Conservation (phyloP, 2,329 filamentous ascomycete species). For the Myotisia sp. region DNA sequence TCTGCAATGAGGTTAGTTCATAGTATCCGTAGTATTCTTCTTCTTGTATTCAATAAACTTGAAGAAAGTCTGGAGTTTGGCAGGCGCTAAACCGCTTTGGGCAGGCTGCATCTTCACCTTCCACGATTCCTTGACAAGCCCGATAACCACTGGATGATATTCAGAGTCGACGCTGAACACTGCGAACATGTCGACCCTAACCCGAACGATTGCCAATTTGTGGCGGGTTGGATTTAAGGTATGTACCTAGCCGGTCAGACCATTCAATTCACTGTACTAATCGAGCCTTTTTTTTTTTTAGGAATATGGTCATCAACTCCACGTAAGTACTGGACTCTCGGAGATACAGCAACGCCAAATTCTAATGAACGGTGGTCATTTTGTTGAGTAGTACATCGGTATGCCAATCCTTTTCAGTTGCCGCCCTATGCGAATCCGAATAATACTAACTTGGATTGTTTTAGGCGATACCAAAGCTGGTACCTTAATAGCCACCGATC, state of each 20-base stretch:
- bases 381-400: constrained; percentile 29
- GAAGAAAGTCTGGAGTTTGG: no score
- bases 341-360: not conserved
- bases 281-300: constrained; percentile 32
- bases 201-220: constrained; percentile 74
- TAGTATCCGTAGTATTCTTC: not conserved
- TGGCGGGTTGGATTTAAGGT: constrained; percentile 82
- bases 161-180: constrained; percentile 4
- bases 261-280: constrained; percentile 25
- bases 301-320: constrained; percentile 86
- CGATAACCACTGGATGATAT: constrained; percentile 2
- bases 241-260: constrained; percentile 15
- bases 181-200: constrained; percentile 72
- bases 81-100: constrained; percentile 12
- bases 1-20: no score
- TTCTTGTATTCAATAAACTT: constrained; percentile 7
- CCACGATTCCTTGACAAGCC: constrained; percentile 6
- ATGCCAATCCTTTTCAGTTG: constrained; percentile 10
- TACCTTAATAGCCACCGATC: constrained; percentile 67
- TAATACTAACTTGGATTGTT: constrained; percentile 15
- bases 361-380: not conserved
- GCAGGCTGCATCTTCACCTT: constrained; percentile 5
- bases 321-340: constrained; percentile 42
- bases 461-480: constrained; percentile 93
- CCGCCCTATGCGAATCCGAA: not conserved